Conservation (phyloP, 2,329 filamentous ascomycete species). For the Neonectria sp. region DNA sequence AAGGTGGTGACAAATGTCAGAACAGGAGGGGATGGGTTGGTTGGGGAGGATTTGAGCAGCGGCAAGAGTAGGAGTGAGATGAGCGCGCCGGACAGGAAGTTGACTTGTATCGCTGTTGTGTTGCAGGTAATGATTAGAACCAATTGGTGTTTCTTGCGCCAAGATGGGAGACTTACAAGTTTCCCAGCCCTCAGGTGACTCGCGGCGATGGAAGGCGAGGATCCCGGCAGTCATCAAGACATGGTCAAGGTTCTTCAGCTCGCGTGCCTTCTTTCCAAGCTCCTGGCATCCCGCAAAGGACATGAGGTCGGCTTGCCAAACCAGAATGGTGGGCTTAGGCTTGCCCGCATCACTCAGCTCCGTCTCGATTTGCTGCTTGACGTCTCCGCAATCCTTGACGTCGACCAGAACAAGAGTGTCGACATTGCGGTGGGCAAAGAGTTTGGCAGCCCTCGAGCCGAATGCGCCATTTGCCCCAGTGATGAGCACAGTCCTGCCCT, state of each 20-base stretch:
- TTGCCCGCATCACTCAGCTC: constrained; percentile 47
- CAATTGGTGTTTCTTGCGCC: neutral
- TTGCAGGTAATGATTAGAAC: constrained; percentile 21
- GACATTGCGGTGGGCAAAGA: constrained; percentile 53
- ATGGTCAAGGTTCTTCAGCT: constrained; percentile 52
- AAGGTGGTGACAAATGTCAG: constrained; percentile 57
- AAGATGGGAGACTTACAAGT: constrained; percentile 46
- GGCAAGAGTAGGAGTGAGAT: constrained; percentile 53
- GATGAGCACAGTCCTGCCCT: constrained; percentile 53
- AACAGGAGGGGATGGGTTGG: constrained; percentile 52
- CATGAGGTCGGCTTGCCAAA: constrained; percentile 57
- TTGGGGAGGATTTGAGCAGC: constrained; percentile 50
- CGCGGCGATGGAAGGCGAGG: constrained; percentile 53
- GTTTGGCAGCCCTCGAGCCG: constrained; percentile 54
- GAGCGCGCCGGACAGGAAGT: constrained; percentile 54
- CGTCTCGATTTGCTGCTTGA: constrained; percentile 53
- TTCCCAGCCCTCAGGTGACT: constrained; percentile 58
- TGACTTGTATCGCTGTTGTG: constrained; percentile 53
- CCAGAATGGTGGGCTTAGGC: constrained; percentile 50
- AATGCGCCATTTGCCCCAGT: constrained; percentile 56
- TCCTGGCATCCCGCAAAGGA: constrained; percentile 53
- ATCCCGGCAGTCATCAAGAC: constrained; percentile 56
- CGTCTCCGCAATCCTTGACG: constrained; percentile 50
- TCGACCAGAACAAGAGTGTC: constrained; percentile 55
- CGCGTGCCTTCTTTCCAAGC: constrained; percentile 47